Evolutionary conservation across 2,329 filamentous ascomycete genomes (phyloP).

Genomic region (Botrytis fragariae): DNA sequence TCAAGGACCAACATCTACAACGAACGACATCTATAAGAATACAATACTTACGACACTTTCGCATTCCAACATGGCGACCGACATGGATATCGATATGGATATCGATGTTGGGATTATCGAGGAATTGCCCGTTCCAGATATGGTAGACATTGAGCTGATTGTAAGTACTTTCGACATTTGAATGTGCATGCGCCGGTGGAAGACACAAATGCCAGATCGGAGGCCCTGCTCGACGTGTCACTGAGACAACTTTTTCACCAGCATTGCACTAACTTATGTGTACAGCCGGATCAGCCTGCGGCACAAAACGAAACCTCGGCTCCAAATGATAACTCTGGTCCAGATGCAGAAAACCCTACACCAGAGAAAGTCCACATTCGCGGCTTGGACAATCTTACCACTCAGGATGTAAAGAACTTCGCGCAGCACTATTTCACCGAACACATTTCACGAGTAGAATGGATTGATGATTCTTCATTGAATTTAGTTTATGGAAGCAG

Average conservation of each 20-base stretch:
- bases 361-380: constrained; percentile 59
- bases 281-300: constrained; percentile 25
- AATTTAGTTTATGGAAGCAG: constrained; percentile 75
- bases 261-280: neutral
- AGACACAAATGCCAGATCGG: neutral
- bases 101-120: constrained; percentile 60
- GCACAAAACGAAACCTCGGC: constrained; percentile 28
- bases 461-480: constrained; percentile 91
- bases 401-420: constrained; percentile 75
- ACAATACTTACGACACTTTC: neutral
- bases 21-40: neutral
- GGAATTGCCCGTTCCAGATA: constrained; percentile 22
- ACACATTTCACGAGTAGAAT: constrained; percentile 69
- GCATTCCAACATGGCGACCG: constrained; percentile 33
- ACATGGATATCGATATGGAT: constrained; percentile 76
- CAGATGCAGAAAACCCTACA: constrained; percentile 29
- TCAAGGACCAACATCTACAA: neutral
- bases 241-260: neutral
- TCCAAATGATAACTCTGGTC: constrained; percentile 32
- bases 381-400: constrained; percentile 78
- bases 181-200: neutral
- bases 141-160: constrained; percentile 20
- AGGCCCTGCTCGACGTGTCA: neutral
- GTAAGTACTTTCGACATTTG: constrained; percentile 2
- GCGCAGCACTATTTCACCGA: constrained; percentile 63